A percentile compares a stretch with the other conserved stretches of the same genome.
phyloP scores from a whole-genome alignment of 257 asterid species.

The Thymus mandschuricus region DNA sequence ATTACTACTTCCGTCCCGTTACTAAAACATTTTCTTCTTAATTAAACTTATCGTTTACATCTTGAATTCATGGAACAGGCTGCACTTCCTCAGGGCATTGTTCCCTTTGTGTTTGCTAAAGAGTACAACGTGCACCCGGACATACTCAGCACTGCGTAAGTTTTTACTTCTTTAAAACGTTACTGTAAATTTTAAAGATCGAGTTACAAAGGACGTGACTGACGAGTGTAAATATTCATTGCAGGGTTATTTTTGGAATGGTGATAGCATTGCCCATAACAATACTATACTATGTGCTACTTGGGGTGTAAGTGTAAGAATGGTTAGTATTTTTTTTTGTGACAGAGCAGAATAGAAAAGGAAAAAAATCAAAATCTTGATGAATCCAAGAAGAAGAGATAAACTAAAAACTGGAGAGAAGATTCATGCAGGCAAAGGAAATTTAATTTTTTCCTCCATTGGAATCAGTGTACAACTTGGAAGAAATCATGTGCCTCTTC shows the following conservation, averaged over 20 bases:
- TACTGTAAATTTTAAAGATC: too few species aligned
- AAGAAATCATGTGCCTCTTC: conserved; percentile 44
- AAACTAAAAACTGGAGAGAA: conserved; percentile 23
- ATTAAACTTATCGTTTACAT: background rate
- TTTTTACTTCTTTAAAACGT: conserved; percentile 8
- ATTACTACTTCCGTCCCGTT: too few species aligned
- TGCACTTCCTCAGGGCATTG: conserved; percentile 94
- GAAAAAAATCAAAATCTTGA: conserved; percentile 13
- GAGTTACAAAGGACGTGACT: too few species aligned
- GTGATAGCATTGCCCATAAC: conserved; percentile 87
- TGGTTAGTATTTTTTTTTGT: background rate
- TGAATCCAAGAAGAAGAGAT: conserved; percentile 49
- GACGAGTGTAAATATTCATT: background rate
- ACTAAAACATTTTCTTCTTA: too few species aligned
- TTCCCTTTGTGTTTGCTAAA: conserved; percentile 87
- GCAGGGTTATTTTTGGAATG: conserved; percentile 96
- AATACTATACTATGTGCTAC: conserved; percentile 83
- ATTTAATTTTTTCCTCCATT: conserved; percentile 34
- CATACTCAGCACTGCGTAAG: conserved; percentile 93
- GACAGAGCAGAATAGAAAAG: conserved; percentile 28
- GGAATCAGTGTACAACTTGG: conserved; percentile 65
- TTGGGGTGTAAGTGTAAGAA: conserved; percentile 54
- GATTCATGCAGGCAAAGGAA: conserved; percentile 32
- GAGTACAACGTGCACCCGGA: conserved; percentile 92
- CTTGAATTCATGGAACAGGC: conserved; percentile 50